These are phyloP conservation scores for Colletotrichum chrysophilum DNA, from an alignment of 2,329 filamentous ascomycete species.

Conservation along the genomic window DNA sequence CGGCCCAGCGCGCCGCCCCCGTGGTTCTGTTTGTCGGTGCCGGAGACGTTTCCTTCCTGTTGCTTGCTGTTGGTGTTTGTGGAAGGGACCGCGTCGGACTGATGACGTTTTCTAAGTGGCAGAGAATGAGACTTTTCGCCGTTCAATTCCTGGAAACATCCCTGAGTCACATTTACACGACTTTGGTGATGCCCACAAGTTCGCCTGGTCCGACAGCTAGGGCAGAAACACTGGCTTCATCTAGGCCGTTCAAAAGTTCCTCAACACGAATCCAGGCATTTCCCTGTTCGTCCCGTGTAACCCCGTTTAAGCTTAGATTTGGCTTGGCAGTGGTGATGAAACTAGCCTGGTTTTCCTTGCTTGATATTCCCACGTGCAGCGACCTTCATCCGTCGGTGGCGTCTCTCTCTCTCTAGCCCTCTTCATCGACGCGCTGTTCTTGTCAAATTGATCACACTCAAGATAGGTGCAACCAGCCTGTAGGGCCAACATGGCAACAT, in stretches of 20 bases:
- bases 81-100: rapidly evolving
- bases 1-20: neutral
- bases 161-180: too few relatives aligned
- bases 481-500: neutral
- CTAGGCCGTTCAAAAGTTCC: neutral
- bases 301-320: neutral
- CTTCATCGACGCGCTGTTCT: neutral
- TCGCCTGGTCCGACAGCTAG: neutral
- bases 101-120: too few relatives aligned
- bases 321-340: neutral
- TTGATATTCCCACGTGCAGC: neutral
- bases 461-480: neutral
- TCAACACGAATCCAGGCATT: neutral
- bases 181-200: neutral
- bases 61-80: neutral
- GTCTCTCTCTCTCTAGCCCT: neutral
- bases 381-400: neutral
- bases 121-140: neutral
- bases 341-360: neutral
- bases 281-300: neutral
- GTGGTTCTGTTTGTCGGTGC: neutral
- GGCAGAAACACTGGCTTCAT: neutral
- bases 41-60: neutral
- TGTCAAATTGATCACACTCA: neutral
- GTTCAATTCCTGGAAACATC: neutral